Evolutionary conservation across 345 rosid genomes (phyloP), one percentile per base, ranked within the genome.

Genomic region (Hibiscus syriacus): DNA sequence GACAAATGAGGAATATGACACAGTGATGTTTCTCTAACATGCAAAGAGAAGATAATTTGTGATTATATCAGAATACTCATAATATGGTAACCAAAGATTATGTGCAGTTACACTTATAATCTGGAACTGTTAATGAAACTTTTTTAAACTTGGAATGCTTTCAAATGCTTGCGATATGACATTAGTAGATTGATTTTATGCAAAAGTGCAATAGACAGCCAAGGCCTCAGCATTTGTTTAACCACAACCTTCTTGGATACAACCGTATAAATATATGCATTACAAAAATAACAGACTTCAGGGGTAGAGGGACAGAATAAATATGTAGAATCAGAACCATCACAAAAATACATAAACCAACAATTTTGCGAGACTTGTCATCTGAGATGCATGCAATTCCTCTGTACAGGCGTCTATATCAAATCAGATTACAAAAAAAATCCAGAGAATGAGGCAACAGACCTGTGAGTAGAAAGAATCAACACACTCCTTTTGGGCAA

Each of bases 381-480:
- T 2, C 7, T 23, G 19, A 39, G 50, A 39, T 39, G 50, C 30
- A 62, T 12, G 20, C 32, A 6, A 50, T 48, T 12, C 29, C n/a
- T 4, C 30, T 12, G 11, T 32, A 46, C 30, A 20, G 32, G 54
- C 50, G 8, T 38, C 54, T 60, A 11, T 9, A 58, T 53, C 70
- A 23, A 13, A 19, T 50, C 62, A 69, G 59, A 22, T 46, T 5
- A 58, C 30, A 55, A 48, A 67, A 8, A n/a, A 55, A 3, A 63
- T 1, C 62, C 11, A 48, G 16, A 39, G 65, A 29, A 39, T 69
- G 34, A 45, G 50, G 66, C 41, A 49, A 10, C 80, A 68, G 70
- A 93, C 99, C 99, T 90, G 99, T 25, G 96, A 93, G 73, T 89
- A 90, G 77, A 84, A 85, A 48, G 99, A 90, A 78, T 89, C 96